Base-by-base conservation (phyloP, 768 basidiomycete species). In the Boletellus emodensis region DNA sequence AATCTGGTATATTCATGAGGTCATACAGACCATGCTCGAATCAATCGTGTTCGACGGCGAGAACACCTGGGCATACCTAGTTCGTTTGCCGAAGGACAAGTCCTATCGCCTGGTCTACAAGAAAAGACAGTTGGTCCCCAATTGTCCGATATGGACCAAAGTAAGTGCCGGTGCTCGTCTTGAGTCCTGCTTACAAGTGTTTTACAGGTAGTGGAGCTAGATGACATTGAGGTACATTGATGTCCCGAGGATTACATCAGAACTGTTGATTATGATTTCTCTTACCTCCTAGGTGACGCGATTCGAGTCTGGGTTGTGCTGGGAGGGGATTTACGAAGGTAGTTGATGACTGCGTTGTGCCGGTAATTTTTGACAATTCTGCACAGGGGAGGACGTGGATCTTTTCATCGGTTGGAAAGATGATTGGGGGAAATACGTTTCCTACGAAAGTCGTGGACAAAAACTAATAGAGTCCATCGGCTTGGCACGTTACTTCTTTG, bases 1-100 rank as follows among this genome's bases (percentile, higher is more conserved):
- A 2, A 56, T 53, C 6, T 53, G 38, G 33, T 46, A 68, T 20
- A 40, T 68, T 34, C 51, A 55, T 50, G 67, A 71, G 40, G 63
- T 68, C 6, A 51, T 69, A 47, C 69, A 69, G 36, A 59, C 62
- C 8, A 70, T 71, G 67, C 49, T 71, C 5, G 68, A 70, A 20
- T 51, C 41, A 4, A 61, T 68, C 42, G 54, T 56, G 6, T 53
- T 69, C 12, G 67, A 69, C 6, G 54, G 63, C 22, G 59, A 68
- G 49, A 53, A 63, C 10, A 71, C 69, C 40, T 69, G 65, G 65
- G 69, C 69, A 40, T 47, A 70, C 58, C 56, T 68, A 15, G 54
- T 68, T 14, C 67, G 64, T 17, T 48, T 58, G 37, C 44, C 33
- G 22, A 71, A 67, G 52, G 57, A 64, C 37, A 48, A 48, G 13